Percentiles rank a stretch among this genome's conserved stretches.
Evolutionary conservation across 176 grass and related monocot genomes (phyloP).

Genomic region (Oryza nivara): DNA sequence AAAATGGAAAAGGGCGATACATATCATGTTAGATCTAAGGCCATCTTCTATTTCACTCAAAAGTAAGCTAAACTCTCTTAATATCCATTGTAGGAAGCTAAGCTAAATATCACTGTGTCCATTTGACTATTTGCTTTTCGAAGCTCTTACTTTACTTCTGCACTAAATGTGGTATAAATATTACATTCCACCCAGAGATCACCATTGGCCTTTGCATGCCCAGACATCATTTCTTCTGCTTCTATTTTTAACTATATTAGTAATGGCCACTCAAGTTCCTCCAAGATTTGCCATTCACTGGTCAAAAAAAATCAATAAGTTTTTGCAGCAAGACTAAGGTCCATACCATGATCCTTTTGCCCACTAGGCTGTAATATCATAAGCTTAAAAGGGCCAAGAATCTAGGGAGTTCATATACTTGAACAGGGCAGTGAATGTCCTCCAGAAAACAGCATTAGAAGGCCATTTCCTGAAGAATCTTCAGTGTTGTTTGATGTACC

Average conservation of each 20-base stretch:
- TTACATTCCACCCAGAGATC: neutral
- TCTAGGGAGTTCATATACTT: neutral
- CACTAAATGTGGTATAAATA: neutral
- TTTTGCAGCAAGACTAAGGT: neutral
- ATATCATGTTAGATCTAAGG: neutral
- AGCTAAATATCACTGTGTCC: neutral
- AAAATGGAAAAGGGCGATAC: neutral
- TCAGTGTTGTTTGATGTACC: conserved; percentile 85
- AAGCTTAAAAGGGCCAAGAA: neutral
- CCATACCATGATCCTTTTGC: neutral
- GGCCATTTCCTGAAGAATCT: conserved; percentile 93
- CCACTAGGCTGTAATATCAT: neutral
- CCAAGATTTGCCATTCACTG: neutral
- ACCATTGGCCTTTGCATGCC: neutral
- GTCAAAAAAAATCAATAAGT: neutral
- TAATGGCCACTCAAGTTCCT: no score
- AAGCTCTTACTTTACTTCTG: neutral
- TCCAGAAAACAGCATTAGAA: conserved; percentile 38
- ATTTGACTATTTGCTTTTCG: neutral
- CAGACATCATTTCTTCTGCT: neutral
- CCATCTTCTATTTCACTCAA: neutral
- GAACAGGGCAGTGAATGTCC: neutral
- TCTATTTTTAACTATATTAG: neutral
- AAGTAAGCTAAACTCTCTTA: neutral
- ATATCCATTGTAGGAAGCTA: neutral